Evolutionary conservation across 1,139 yeast genomes (phyloP), one percentile per base, ranked within the genome.

Genomic region (Blastobotrys ciferrii): DNA sequence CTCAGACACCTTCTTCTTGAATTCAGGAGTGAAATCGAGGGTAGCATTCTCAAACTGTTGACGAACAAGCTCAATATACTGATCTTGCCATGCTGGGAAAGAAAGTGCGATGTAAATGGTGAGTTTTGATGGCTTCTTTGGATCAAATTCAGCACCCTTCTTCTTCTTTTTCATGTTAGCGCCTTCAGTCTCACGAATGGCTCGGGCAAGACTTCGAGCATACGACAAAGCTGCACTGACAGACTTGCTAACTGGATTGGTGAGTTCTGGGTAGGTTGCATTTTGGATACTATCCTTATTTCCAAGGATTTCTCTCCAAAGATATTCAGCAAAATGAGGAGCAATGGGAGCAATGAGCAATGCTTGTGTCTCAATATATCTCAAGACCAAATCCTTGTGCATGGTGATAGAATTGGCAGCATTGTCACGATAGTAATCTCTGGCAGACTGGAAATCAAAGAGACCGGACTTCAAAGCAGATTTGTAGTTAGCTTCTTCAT

Each of bases 81-180:
- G 76, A 53, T 83, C 87, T 72, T 92, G 98, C 98, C 98, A 92
- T 60, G 85, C 92, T 42, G 99, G 98, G 89, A 86, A 92, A 15
- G 87, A 77, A 42, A 80, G 73, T 17, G 96, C 82, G 46, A 92
- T 77, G 63, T 78, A 87, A 54, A 92, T 68, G 14, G 85, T 78
- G 63, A 92, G 74, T 63, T 75, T 79, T 44, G 86, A 82, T 28
- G 97, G 94, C 65, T 80, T 77, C 58, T 80, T 68, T 33, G 79
- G 75, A 64, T 91, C 96, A 54, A 84, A 78, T 49, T 85, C 84
- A 25, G 83, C 78, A 37, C 86, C 77, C 63, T 79, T 77, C 79
- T 91, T 92, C 82, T 89, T 89, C 77, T 87, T 85, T 78, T 89
- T 92, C 67, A 88, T 73, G 50, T 85, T 84, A 58, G 80, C 81